These are phyloP conservation scores for Endoconidiophora laricicola DNA, from an alignment of 2,329 filamentous ascomycete species.

Conservation along the genomic window DNA sequence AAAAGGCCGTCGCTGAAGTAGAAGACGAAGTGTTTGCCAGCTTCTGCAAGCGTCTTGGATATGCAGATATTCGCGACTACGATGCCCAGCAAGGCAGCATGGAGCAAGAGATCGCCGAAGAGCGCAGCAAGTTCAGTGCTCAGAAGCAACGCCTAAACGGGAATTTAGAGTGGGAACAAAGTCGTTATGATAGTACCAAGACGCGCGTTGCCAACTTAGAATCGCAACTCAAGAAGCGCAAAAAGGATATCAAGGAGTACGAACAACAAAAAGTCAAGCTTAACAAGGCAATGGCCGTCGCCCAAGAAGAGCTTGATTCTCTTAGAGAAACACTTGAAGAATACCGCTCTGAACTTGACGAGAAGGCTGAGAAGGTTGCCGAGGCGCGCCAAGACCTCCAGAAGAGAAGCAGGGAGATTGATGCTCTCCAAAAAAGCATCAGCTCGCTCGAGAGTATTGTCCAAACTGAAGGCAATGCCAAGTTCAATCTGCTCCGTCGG, in stretches of 20 bases:
- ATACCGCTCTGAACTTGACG: conserved; percentile 48
- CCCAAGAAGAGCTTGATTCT: conserved; percentile 61
- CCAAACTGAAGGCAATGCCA: conserved; percentile 67
- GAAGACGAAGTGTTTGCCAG: conserved; percentile 75
- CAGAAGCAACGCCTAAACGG: conserved; percentile 62
- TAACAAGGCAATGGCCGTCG: conserved; percentile 52
- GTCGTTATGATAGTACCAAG: conserved; percentile 39
- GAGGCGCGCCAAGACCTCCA: conserved; percentile 66
- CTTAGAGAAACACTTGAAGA: conserved; percentile 56
- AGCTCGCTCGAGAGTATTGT: conserved; percentile 67
- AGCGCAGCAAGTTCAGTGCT: conserved; percentile 70
- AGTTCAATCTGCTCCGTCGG: conserved; percentile 69
- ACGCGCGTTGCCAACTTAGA: conserved; percentile 54
- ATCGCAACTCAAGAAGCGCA: conserved; percentile 46
- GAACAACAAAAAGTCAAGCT: conserved; percentile 58
- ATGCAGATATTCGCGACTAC: conserved; percentile 79
- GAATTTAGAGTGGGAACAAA: conserved; percentile 39
- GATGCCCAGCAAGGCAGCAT: conserved; percentile 83
- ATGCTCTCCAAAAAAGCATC: conserved; percentile 55
- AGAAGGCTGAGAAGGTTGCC: conserved; percentile 59
- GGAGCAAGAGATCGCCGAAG: conserved; percentile 77
- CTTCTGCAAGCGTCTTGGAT: conserved; percentile 79
- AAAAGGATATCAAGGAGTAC: conserved; percentile 52
- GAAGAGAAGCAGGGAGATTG: conserved; percentile 71
- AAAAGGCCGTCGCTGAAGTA: conserved; percentile 53